These are phyloP conservation scores for Bruguiera gymnorhiza DNA, from an alignment of 345 rosid genomes.

Conservation along the genomic window DNA sequence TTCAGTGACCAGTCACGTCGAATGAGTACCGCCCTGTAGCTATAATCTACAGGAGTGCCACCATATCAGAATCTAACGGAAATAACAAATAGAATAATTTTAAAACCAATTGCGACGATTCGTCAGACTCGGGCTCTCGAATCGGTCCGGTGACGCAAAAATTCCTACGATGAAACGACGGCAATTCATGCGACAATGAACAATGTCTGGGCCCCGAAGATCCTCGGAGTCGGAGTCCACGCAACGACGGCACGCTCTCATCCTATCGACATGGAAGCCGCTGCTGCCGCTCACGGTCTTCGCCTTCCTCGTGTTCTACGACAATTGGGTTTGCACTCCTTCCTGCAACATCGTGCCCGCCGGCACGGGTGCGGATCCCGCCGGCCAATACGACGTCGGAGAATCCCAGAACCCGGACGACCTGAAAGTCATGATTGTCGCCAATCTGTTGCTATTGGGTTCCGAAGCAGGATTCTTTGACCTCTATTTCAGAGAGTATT, in stretches of 20 bases:
- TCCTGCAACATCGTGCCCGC: slow-evolving; percentile 38
- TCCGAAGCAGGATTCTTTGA: slow-evolving; percentile 37
- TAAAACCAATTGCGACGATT: too few species aligned
- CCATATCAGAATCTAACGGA: too few species aligned
- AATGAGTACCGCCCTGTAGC: too few species aligned
- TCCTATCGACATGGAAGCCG: slow-evolving; percentile 28
- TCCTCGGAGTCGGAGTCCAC: not conserved
- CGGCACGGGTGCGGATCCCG: not conserved
- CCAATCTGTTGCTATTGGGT: slow-evolving; percentile 44
- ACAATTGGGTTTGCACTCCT: slow-evolving; percentile 47
- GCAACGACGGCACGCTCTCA: slow-evolving; percentile 4
- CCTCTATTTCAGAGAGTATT: slow-evolving; percentile 46
- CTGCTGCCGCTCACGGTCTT: slow-evolving; percentile 33
- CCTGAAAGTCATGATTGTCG: slow-evolving; percentile 55
- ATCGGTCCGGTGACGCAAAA: too few species aligned
- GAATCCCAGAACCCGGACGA: slow-evolving; percentile 12
- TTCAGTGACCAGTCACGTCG: too few species aligned
- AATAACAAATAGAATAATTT: too few species aligned
- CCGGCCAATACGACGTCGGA: slow-evolving; percentile 7
- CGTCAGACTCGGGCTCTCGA: too few species aligned
- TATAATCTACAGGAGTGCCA: too few species aligned
- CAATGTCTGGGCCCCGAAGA: too few species aligned
- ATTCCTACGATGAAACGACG: too few species aligned
- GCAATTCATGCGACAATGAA: too few species aligned
- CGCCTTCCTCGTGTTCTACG: slow-evolving; percentile 29